These are phyloP conservation scores for Trichoderma sp. DNA, from an alignment of 2,329 filamentous ascomycete species.

Conservation along the genomic window DNA sequence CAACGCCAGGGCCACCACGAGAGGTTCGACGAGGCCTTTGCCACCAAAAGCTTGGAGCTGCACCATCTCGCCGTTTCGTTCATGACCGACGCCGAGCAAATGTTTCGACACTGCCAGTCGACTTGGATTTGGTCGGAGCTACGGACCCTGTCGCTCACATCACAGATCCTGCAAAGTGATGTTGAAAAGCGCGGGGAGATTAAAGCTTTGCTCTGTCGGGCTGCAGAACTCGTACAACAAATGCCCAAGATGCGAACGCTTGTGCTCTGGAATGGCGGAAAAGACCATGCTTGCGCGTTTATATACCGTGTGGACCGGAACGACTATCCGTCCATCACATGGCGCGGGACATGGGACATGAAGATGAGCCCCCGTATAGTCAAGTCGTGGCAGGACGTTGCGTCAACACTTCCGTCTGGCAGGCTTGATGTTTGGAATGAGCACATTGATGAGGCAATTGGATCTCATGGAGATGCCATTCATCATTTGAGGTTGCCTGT, in stretches of 20 bases:
- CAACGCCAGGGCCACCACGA: neutral
- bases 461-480: conserved; percentile 41
- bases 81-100: conserved; percentile 36
- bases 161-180: conserved; percentile 34
- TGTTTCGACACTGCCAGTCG: conserved; percentile 31
- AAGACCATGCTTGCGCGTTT: conserved; percentile 40
- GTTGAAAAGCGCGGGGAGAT: conserved; percentile 30
- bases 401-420: conserved; percentile 24
- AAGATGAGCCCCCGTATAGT: conserved; percentile 36
- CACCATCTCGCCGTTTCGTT: conserved; percentile 38
- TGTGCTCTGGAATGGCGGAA: conserved; percentile 42
- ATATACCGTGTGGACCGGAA: conserved; percentile 37
- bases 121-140: conserved; percentile 35
- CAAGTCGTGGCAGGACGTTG: conserved; percentile 29
- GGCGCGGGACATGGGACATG: conserved; percentile 42
- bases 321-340: conserved; percentile 36
- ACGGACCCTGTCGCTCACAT: conserved; percentile 41
- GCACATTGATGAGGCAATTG: conserved; percentile 26
- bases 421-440: conserved; percentile 31
- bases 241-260: conserved; percentile 42
- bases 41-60: conserved; percentile 34
- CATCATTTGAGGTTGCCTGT: conserved; percentile 39
- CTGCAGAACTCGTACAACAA: conserved; percentile 32
- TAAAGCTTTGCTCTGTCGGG: conserved; percentile 35
- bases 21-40: neutral